These are phyloP conservation scores for Rugosomyces carneus DNA, from an alignment of 1,284 basidiomycete species.

Conservation along the genomic window DNA sequence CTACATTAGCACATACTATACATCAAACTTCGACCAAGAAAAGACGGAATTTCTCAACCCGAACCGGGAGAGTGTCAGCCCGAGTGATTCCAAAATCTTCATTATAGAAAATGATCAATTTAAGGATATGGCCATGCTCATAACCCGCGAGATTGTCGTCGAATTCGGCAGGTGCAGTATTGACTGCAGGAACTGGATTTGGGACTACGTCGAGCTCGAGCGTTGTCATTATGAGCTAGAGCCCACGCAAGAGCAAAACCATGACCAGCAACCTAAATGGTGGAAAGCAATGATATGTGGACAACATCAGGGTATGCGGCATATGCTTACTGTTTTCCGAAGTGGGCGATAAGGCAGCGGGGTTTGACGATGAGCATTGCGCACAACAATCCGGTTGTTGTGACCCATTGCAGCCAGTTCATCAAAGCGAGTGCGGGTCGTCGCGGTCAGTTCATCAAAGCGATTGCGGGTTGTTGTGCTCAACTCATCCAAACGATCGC, in stretches of 20 bases:
- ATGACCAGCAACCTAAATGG: slow-evolving; percentile 2
- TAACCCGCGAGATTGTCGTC: slow-evolving; percentile 6
- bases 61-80: slow-evolving; percentile 5
- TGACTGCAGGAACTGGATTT: not conserved
- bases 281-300: not conserved
- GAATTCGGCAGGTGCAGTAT: slow-evolving; percentile 6
- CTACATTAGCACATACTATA: too few species aligned
- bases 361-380: too few species aligned
- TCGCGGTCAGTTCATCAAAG: too few species aligned
- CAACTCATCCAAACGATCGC: too few species aligned
- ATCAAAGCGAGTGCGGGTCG: too few species aligned
- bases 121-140: slow-evolving; percentile 11
- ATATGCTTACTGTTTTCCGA: too few species aligned
- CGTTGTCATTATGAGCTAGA: not conserved
- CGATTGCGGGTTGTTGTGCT: too few species aligned
- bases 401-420: too few species aligned
- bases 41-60: slow-evolving; percentile 7
- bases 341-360: too few species aligned
- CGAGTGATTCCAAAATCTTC: slow-evolving; percentile 14
- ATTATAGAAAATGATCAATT: slow-evolving; percentile 14
- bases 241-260: not conserved
- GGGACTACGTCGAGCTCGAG: not conserved
- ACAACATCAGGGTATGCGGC: too few species aligned
- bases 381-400: too few species aligned
- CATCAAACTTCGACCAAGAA: slow-evolving; percentile 39